Evolutionary conservation across 2,329 filamentous ascomycete species (phyloP).

Genomic region (Pestalotiopsis fici): DNA sequence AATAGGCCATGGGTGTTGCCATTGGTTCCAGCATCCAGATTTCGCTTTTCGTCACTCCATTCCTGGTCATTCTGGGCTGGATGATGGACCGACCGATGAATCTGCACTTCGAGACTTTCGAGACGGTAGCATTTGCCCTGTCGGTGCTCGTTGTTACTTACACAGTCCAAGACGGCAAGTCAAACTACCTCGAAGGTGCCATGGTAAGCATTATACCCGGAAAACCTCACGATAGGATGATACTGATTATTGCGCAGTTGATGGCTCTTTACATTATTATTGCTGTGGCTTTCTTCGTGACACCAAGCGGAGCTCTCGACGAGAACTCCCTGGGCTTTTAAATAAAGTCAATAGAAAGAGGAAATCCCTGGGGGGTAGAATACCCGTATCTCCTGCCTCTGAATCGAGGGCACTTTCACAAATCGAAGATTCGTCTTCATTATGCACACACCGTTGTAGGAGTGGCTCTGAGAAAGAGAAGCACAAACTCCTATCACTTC

Average conservation of each 20-base stretch:
- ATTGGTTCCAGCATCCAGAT: constrained; percentile 84
- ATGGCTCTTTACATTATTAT: constrained; percentile 60
- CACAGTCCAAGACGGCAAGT: constrained; percentile 79
- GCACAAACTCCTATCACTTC: not conserved
- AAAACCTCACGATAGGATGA: not conserved
- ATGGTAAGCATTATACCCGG: constrained; percentile 52
- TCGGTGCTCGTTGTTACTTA: constrained; percentile 76
- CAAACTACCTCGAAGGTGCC: constrained; percentile 81
- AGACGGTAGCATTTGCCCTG: constrained; percentile 77
- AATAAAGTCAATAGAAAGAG: not conserved
- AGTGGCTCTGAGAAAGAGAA: not conserved
- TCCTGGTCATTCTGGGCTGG: constrained; percentile 80
- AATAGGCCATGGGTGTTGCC: constrained; percentile 71
- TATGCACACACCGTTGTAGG: not conserved
- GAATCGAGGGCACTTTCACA: not conserved
- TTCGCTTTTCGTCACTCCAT: constrained; percentile 77
- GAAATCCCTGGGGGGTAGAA: not conserved
- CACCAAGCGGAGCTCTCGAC: constrained; percentile 50
- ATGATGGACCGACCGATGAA: constrained; percentile 72
- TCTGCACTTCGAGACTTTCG: constrained; percentile 78
- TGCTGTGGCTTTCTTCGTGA: constrained; percentile 61
- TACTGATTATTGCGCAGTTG: constrained; percentile 26
- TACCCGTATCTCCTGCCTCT: not conserved
- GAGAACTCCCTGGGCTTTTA: constrained; percentile 20
- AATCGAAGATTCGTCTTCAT: not conserved